These are phyloP conservation scores for Speleostelium caveatum DNA, from an alignment of 78 protist genomes.

Conservation along the genomic window DNA sequence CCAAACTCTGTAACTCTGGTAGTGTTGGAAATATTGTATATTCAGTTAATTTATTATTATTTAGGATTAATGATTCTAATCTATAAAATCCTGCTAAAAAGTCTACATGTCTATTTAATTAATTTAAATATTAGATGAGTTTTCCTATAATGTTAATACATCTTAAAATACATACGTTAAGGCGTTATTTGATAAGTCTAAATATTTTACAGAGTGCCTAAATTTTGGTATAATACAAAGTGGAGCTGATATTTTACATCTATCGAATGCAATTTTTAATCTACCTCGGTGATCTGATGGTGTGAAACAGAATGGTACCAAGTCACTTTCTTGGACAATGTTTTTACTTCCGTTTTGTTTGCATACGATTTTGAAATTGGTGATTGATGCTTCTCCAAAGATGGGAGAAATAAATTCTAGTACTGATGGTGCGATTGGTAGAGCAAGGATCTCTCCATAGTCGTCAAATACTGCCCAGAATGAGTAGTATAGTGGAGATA, in stretches of 20 bases:
- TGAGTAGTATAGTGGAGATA: conserved; percentile 27
- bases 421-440: conserved; percentile 51
- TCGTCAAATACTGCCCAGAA: conserved; percentile 77
- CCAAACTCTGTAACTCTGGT: conserved; percentile 43
- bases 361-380: conserved; percentile 59
- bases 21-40: conserved; percentile 36
- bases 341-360: conserved; percentile 51
- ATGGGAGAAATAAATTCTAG: conserved; percentile 49
- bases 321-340: conserved; percentile 39
- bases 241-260: conserved; percentile 58
- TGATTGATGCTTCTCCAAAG: conserved; percentile 57
- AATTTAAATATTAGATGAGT: neutral
- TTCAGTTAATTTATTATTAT: conserved; percentile 46
- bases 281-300: conserved; percentile 58
- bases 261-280: conserved; percentile 69
- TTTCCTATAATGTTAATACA: neutral
- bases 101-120: conserved; percentile 45
- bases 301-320: conserved; percentile 52
- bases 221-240: conserved; percentile 49
- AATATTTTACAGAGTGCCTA: conserved; percentile 55
- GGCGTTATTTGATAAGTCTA: conserved; percentile 69
- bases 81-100: conserved; percentile 66
- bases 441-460: conserved; percentile 39
- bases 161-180: conserved; percentile 28
- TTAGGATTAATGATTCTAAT: conserved; percentile 33